phyloP scores from a whole-genome alignment of 352 stramenopile genomes.

The Peronospora farinosa region DNA sequence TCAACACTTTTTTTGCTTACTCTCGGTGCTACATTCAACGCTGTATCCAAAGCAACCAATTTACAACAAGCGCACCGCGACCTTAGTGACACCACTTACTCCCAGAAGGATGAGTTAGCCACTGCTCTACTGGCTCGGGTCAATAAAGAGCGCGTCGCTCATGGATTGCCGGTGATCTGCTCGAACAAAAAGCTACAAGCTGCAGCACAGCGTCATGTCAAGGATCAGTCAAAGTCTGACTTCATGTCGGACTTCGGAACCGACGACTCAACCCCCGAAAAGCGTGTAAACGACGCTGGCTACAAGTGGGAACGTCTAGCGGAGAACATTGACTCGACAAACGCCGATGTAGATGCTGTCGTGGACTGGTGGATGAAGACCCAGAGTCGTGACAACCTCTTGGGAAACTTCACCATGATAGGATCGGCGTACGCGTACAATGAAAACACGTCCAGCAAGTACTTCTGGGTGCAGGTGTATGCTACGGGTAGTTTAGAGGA shows the following conservation, averaged over 20 bases:
- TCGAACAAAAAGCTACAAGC: conserved; percentile 26
- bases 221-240: conserved; percentile 36
- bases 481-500: conserved; percentile 18
- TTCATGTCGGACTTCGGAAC: conserved; percentile 39
- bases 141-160: conserved; percentile 37
- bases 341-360: conserved; percentile 13
- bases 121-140: conserved; percentile 31
- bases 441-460: conserved; percentile 18
- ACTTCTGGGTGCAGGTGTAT: conserved; percentile 56
- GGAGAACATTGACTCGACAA: conserved; percentile 26
- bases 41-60: too few relatives aligned
- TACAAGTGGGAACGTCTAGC: conserved; percentile 35
- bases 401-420: conserved; percentile 31
- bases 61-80: too few relatives aligned
- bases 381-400: conserved; percentile 20
- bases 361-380: conserved; percentile 33
- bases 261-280: conserved; percentile 28
- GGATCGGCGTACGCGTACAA: conserved; percentile 29
- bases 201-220: conserved; percentile 18
- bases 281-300: conserved; percentile 30
- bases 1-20: too few relatives aligned
- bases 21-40: too few relatives aligned
- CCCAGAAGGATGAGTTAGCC: conserved; percentile 7
- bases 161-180: conserved; percentile 27
- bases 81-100: neutral